These are phyloP conservation scores for Paecilomyces sp. DNA, from an alignment of 2,329 filamentous ascomycete species.

Conservation along the genomic window DNA sequence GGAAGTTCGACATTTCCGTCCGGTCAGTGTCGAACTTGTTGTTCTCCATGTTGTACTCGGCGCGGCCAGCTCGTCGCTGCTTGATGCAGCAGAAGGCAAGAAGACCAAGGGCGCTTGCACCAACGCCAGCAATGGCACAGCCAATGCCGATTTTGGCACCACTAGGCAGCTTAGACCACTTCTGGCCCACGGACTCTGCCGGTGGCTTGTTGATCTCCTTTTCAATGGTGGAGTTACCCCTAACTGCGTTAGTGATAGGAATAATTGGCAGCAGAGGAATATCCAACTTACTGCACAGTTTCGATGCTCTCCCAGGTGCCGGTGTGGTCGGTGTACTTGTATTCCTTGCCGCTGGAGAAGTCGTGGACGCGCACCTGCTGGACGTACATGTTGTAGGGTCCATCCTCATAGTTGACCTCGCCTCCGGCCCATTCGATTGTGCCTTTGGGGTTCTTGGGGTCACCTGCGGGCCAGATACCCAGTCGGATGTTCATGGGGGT, in stretches of 20 bases:
- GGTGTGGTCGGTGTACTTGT: slow-evolving; percentile 55
- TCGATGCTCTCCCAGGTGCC: slow-evolving; percentile 62
- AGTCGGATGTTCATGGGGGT: slow-evolving; percentile 66
- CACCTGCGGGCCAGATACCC: slow-evolving; percentile 62
- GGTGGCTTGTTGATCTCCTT: slow-evolving; percentile 28
- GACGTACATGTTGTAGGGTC: slow-evolving; percentile 68
- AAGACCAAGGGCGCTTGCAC: slow-evolving; percentile 23
- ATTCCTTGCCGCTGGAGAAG: slow-evolving; percentile 58
- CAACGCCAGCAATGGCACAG: slow-evolving; percentile 28
- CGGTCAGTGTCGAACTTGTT: slow-evolving; percentile 36
- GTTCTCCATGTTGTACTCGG: slow-evolving; percentile 42
- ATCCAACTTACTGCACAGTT: slow-evolving; percentile 34
- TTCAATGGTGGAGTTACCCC: slow-evolving; percentile 57
- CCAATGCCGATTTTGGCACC: slow-evolving; percentile 44
- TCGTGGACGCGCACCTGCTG: slow-evolving; percentile 53
- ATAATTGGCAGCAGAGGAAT: not conserved
- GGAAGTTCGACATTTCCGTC: slow-evolving; percentile 31
- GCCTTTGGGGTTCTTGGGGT: slow-evolving; percentile 23
- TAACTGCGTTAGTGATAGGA: slow-evolving; percentile 17
- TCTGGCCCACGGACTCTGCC: slow-evolving; percentile 28
- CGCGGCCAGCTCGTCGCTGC: slow-evolving; percentile 44
- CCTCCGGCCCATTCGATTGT: slow-evolving; percentile 66
- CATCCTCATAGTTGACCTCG: slow-evolving; percentile 56
- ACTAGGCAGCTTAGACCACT: slow-evolving; percentile 37
- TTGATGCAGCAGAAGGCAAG: slow-evolving; percentile 42